Base-by-base conservation (phyloP, 2,329 filamentous ascomycete species). In the Aspergillus ruber region DNA sequence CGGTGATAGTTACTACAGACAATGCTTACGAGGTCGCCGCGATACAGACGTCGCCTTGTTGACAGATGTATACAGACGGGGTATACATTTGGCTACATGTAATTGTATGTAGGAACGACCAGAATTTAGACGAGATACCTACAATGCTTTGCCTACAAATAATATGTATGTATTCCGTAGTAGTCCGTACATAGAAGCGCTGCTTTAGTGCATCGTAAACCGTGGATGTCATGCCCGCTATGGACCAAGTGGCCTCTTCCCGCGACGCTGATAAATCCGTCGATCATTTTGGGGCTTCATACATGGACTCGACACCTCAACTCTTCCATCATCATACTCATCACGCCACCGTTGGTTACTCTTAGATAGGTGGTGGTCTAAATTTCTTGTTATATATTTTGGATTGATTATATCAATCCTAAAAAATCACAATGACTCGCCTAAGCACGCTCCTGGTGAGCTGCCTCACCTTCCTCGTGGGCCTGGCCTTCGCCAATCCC, bases 401-500 rank as follows among this genome's bases (percentile, higher is more conserved):
- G 33, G 33, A 36, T 15, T 36, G 17, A 15, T n/a, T 13, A 6
- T 13, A 35, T 17, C n/a, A 3, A n/a, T 15, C 13, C 6, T 25
- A 44, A 50, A 17, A 25, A 39, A 55, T 33, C 53, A 70, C 43
- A 43, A 76, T 76, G 73, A 66, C 66, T 66, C 72, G 71, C 49
- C 58, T 75, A 54, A 71, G 64, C 63, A 64, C 66, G 54, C 54
- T 77, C 49, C 62, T 77, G 49, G 64, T 74, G 52, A 69, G 72
- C 56, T 65, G 71, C 36, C 68, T 80, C 49, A 65, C 72, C 46
- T 60, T 74, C 46, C 60, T 74, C 47, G 66, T 67, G 57, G 79
- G 76, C 49, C 75, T 81, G 15, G 84, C 87, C 62, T 69, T 66
- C 59, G 81, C 78, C 61, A 83, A 84, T 61, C 93, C 89, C 47